Conservation (phyloP, 176 grass and related monocot genomes). For the Hordeum vulgare region DNA sequence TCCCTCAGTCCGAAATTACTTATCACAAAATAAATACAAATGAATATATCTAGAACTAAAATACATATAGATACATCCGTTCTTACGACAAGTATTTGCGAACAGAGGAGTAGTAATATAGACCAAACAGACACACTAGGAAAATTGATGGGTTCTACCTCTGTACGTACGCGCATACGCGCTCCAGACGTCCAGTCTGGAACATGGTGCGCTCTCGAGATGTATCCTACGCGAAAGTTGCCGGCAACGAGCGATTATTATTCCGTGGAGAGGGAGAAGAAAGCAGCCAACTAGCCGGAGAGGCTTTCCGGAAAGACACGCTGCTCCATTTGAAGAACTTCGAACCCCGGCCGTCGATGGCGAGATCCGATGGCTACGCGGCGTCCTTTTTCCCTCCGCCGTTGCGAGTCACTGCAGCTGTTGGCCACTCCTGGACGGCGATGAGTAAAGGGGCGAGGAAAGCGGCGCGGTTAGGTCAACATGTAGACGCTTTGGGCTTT, state of each 20-base stretch:
- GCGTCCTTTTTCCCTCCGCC: no score
- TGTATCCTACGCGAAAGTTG: not conserved
- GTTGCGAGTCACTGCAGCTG: not conserved
- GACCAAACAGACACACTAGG: no score
- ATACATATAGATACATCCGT: no score
- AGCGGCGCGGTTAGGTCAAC: conserved; percentile 19
- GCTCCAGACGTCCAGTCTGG: not conserved
- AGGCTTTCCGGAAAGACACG: conserved; percentile 8
- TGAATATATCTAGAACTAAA: no score
- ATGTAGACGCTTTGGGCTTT: conserved; percentile 13
- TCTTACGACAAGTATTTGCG: no score
- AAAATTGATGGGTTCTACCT: not conserved
- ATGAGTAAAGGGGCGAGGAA: not conserved
- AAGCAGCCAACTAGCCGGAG: not conserved
- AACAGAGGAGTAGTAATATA: no score
- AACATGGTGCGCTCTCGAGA: not conserved
- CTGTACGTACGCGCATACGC: not conserved
- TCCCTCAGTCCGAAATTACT: no score
- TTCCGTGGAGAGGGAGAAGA: not conserved
- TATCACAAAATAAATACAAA: no score
- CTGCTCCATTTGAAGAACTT: not conserved
- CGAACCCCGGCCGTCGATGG: not conserved
- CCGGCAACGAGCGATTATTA: not conserved
- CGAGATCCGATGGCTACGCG: no score
- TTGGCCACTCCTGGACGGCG: not conserved